A percentile compares a stretch with the other conserved stretches of the same genome.
Conservation (phyloP, 352 stramenopile species). For the Phytophthora crassamura region DNA sequence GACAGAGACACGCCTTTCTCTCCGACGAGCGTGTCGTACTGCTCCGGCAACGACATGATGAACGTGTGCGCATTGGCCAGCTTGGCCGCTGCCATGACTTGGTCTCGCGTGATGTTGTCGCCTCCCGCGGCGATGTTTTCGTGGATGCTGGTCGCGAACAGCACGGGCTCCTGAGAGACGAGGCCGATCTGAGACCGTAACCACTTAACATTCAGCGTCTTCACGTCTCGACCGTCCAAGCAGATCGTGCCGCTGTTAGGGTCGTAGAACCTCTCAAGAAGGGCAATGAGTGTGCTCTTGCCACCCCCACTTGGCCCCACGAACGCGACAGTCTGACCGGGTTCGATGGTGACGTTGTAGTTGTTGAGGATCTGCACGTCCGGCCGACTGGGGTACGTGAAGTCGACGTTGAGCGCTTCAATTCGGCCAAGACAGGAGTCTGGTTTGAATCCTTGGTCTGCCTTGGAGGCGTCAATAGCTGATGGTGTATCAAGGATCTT, state of each 20-base stretch:
- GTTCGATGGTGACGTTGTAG: slow-evolving; percentile 48
- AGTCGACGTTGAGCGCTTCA: slow-evolving; percentile 57
- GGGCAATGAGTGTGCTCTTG: slow-evolving; percentile 54
- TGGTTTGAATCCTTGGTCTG: slow-evolving; percentile 37
- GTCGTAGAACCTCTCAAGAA: slow-evolving; percentile 92
- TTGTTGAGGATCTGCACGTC: slow-evolving; percentile 37
- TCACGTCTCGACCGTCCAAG: slow-evolving; percentile 84
- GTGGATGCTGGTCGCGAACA: slow-evolving; percentile 90
- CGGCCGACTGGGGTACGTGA: slow-evolving; percentile 73
- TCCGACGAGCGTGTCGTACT: no score
- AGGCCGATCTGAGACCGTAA: slow-evolving; percentile 72
- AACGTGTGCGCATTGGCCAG: slow-evolving; percentile 53
- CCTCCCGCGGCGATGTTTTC: slow-evolving; percentile 92
- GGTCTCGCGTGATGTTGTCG: slow-evolving; percentile 60
- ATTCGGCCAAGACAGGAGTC: slow-evolving; percentile 43
- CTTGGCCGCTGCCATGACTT: slow-evolving; percentile 70
- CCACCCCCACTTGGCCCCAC: slow-evolving; percentile 41
- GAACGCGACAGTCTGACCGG: no score
- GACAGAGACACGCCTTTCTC: slow-evolving; percentile 82
- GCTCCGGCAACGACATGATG: slow-evolving; percentile 85
- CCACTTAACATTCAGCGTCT: slow-evolving; percentile 80
- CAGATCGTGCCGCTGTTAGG: slow-evolving; percentile 67
- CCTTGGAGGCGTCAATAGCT: slow-evolving; percentile 49
- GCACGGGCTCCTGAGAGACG: slow-evolving; percentile 87
- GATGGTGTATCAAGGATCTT: slow-evolving; percentile 60